Percentiles rank a stretch among this genome's conserved stretches.
These are phyloP conservation scores for Chlamydomonas sp. DNA, from an alignment of 139 green algal species.

Conservation along the genomic window DNA sequence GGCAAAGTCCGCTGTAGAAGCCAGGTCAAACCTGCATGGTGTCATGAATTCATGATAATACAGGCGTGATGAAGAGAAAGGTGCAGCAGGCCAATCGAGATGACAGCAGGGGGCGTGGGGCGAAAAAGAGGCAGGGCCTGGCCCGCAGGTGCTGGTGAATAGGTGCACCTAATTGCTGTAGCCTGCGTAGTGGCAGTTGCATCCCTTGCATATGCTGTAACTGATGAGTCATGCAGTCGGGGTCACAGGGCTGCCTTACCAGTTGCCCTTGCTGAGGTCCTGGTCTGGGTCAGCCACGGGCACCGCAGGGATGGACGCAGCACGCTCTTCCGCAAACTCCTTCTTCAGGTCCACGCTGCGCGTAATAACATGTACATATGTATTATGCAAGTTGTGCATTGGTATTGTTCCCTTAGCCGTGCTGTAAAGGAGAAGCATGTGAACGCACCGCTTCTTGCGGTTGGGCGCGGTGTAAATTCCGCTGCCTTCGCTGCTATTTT, in stretches of 20 bases:
- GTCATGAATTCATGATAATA: no score
- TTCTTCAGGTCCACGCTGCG: not conserved
- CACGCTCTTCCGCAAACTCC: not conserved
- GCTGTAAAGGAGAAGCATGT: not conserved
- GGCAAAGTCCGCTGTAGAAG: no score
- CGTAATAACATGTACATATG: no score
- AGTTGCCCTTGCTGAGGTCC: slow-evolving; percentile 11
- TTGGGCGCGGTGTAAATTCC: not conserved
- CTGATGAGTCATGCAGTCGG: not conserved
- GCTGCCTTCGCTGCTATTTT: not conserved
- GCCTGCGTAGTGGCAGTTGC: not conserved
- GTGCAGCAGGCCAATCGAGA: no score
- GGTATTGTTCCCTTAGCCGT: not conserved
- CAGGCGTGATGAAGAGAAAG: no score
- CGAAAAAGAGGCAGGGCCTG: no score
- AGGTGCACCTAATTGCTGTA: not conserved
- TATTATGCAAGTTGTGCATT: no score
- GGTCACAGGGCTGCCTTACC: not conserved
- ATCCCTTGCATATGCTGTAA: not conserved
- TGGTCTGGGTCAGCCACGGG: not conserved
- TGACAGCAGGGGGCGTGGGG: no score
- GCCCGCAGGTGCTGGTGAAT: no score
- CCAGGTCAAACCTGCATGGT: no score
- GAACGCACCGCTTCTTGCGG: slow-evolving; percentile 1
- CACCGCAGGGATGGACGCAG: not conserved